phyloP scores from a whole-genome alignment of 352 stramenopile species.

The Aphanomyces cochlioides region DNA sequence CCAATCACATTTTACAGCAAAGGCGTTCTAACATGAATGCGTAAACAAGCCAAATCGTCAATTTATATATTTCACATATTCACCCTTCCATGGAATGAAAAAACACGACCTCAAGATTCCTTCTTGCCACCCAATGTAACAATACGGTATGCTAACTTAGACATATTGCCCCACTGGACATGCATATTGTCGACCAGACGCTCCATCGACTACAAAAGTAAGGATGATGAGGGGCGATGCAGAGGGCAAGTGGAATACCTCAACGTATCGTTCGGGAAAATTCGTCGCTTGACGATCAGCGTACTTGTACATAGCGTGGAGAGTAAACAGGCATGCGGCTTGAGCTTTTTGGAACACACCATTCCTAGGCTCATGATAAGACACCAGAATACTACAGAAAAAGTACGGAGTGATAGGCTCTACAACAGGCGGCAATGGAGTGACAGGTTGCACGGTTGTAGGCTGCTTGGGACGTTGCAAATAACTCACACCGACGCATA shows the following conservation, averaged over 20 bases:
- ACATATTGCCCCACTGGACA: slow-evolving; percentile 19
- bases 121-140: slow-evolving; percentile 1
- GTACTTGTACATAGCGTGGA: slow-evolving; percentile 22
- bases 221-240: neutral
- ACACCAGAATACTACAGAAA: neutral
- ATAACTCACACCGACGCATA: slow-evolving; percentile 17
- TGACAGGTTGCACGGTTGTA: neutral
- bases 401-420: neutral
- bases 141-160: slow-evolving; percentile 15
- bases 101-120: too few species aligned
- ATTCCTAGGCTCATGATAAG: slow-evolving; percentile 2
- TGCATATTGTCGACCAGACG: slow-evolving; percentile 23
- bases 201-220: slow-evolving; percentile 13
- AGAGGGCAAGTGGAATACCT: slow-evolving; percentile 17
- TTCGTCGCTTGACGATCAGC: slow-evolving; percentile 9
- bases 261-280: slow-evolving; percentile 22
- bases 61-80: too few species aligned
- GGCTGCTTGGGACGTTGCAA: neutral
- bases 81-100: too few species aligned
- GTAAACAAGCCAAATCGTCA: too few species aligned
- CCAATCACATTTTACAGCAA: too few species aligned
- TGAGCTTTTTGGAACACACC: slow-evolving; percentile 7
- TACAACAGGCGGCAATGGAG: neutral
- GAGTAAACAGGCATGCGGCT: slow-evolving; percentile 19
- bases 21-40: too few species aligned